These are phyloP conservation scores for Xylariaceae sp. DNA, from an alignment of 2,329 filamentous ascomycete genomes.

Conservation along the genomic window DNA sequence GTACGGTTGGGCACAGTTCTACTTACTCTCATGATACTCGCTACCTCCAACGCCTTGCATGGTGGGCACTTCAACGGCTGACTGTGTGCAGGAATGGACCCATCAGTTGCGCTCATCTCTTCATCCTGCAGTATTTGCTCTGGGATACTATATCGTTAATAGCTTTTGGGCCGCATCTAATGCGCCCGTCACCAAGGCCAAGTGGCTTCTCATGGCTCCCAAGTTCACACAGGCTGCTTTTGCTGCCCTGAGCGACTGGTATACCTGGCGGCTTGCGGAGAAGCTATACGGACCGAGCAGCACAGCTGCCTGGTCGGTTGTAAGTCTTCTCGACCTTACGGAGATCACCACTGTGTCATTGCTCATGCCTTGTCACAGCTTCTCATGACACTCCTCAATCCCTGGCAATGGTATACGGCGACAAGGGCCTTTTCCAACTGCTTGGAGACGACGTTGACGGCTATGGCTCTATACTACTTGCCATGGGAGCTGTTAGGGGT, in stretches of 20 bases:
- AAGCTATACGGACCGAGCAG: slow-evolving; percentile 62
- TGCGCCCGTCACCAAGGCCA: slow-evolving; percentile 44
- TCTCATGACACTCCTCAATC: slow-evolving; percentile 62
- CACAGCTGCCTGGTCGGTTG: slow-evolving; percentile 60
- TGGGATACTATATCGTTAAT: slow-evolving; percentile 59
- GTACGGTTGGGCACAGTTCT: too few species aligned
- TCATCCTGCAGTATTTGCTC: slow-evolving; percentile 81
- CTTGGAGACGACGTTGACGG: slow-evolving; percentile 81
- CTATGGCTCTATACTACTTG: slow-evolving; percentile 73
- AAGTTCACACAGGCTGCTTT: slow-evolving; percentile 69
- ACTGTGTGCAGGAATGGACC: slow-evolving; percentile 73
- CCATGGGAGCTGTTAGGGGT: slow-evolving; percentile 66
- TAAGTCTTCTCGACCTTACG: slow-evolving; percentile 38
- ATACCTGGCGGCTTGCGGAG: slow-evolving; percentile 74
- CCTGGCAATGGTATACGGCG: slow-evolving; percentile 96
- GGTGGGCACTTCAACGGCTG: too few species aligned
- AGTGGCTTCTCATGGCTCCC: slow-evolving; percentile 64
- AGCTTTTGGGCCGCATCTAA: slow-evolving; percentile 43
- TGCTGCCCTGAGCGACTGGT: slow-evolving; percentile 75
- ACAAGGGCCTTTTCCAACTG: slow-evolving; percentile 92
- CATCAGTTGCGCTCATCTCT: slow-evolving; percentile 81
- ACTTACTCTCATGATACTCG: neutral
- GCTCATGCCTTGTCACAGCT: slow-evolving; percentile 40
- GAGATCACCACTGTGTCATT: neutral
- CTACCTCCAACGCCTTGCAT: too few species aligned